Evolutionary conservation across 163 green algal species (phyloP).

Genomic region (Coccomyxa subellipsoidea): DNA sequence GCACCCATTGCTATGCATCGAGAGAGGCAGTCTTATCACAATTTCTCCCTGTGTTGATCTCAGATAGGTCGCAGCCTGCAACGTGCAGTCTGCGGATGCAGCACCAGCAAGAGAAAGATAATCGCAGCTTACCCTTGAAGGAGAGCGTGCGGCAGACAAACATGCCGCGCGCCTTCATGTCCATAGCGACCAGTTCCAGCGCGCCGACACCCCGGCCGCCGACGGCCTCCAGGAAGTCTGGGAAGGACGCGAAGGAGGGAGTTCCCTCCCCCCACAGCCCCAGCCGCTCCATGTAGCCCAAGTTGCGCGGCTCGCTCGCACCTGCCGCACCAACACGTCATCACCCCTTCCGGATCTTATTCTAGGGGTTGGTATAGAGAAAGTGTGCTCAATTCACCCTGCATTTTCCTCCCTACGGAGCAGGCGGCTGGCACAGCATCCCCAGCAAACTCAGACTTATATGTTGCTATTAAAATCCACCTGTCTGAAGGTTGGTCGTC

Average conservation of each 20-base stretch:
- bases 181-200: slow-evolving; percentile 63
- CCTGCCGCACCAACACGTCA: slow-evolving; percentile 9
- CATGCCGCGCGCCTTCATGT: slow-evolving; percentile 59
- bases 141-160: slow-evolving; percentile 75
- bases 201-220: slow-evolving; percentile 36
- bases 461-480: no score
- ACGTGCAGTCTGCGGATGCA: no score
- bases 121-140: slow-evolving; percentile 34
- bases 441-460: no score
- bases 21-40: no score
- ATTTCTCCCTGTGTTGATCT: no score
- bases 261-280: slow-evolving; percentile 54
- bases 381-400: no score
- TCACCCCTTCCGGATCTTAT: not conserved
- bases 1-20: no score
- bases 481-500: no score
- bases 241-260: slow-evolving; percentile 45
- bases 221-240: slow-evolving; percentile 46
- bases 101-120: not conserved
- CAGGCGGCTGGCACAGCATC: no score
- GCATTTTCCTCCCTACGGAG: no score
- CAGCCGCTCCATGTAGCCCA: slow-evolving; percentile 71
- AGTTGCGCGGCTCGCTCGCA: slow-evolving; percentile 52
- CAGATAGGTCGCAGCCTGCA: no score
- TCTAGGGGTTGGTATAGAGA: no score